A percentile compares a stretch with the other conserved stretches of the same genome.
These are phyloP conservation scores for Thecaphora thlaspeos DNA, from an alignment of 1,284 basidiomycete species.

Conservation along the genomic window DNA sequence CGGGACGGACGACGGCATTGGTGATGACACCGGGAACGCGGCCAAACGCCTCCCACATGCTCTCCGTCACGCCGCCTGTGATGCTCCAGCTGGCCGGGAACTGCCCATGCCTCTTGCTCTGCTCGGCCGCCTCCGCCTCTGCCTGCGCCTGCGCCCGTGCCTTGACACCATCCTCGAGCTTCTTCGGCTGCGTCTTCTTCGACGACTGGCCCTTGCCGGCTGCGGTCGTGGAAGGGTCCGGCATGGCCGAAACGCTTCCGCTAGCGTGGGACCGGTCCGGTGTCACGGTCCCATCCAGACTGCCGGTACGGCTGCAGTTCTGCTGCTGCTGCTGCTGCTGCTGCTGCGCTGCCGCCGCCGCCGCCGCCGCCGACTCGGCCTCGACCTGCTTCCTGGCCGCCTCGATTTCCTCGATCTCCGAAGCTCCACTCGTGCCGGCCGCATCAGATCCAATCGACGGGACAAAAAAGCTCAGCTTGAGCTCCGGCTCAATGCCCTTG, in stretches of 20 bases:
- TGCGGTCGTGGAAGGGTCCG: too few relatives aligned
- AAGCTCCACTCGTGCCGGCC: slow-evolving; percentile 36
- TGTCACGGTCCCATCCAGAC: not conserved
- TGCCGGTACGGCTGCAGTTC: not conserved
- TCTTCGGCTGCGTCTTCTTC: slow-evolving; percentile 1
- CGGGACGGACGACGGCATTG: slow-evolving; percentile 14
- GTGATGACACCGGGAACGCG: slow-evolving; percentile 47
- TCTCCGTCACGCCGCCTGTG: slow-evolving; percentile 37
- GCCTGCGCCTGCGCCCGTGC: slow-evolving; percentile 5
- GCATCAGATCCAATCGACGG: slow-evolving; percentile 48
- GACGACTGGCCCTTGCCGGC: not conserved
- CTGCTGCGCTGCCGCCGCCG: slow-evolving; percentile 3
- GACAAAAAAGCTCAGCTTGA: slow-evolving; percentile 43
- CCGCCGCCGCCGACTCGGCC: slow-evolving; percentile 11
- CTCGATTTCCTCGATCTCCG: slow-evolving; percentile 29
- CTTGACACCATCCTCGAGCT: not conserved
- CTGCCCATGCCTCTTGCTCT: slow-evolving; percentile 40
- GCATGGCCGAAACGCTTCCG: too few relatives aligned
- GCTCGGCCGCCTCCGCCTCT: not conserved
- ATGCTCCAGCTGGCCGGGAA: slow-evolving; percentile 43
- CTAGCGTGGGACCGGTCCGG: slow-evolving; percentile 2
- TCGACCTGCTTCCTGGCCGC: slow-evolving; percentile 21
- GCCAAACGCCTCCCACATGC: slow-evolving; percentile 50
- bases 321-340: too few relatives aligned
- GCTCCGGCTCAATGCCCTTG: slow-evolving; percentile 27